Evolutionary conservation across 805 yeast species (phyloP), one percentile per base, ranked within the genome.

Genomic region (Isabelozyma pseudorhagii): DNA sequence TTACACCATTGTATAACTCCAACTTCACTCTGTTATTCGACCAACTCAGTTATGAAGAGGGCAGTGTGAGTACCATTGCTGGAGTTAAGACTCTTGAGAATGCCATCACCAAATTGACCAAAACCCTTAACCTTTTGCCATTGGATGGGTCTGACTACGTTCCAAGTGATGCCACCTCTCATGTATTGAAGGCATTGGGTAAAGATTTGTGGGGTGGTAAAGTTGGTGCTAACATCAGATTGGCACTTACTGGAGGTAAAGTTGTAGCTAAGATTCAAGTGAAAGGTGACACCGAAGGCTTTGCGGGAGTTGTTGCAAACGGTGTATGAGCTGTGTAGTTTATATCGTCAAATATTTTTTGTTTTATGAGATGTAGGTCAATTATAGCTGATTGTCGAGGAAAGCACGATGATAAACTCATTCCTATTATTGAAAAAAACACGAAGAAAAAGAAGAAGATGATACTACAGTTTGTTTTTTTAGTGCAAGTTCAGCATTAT

Each of bases 101-200:
- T 39, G 76, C 75, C 1, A 86, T 85, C 40, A 70, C 70, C 28
- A 80, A 77, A 54, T 70, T 92, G 47, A 68, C 78, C 47, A 62
- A 64, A 38, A 69, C 70, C 29, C 78, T 90, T 54, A 71, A 69
- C 58, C 60, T 69, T 60, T 60, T 72, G 74, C 84, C 97, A 34
- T 73, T 89, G 60, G 96, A 88, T 54, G 85, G 86, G 40, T 75
- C 87, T 3, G 94, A 87, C 54, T 66, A 69, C 48, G 89, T 88
- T 18, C 78, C 82, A 38, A 68, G 71, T 48, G 86, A 81, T 54
- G 67, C 83, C 21, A 73, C 77, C 60, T 77, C 81, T 43, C 97
- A 92, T 65, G 75, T 81, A 10, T 77, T 94, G 71, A 91, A 90
- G 72, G 72, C 91, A 60, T 88, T 79, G 61, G 98, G 97, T 63